Base-by-base conservation (phyloP, 1,284 basidiomycete genomes). In the Sparassis latifolia region DNA sequence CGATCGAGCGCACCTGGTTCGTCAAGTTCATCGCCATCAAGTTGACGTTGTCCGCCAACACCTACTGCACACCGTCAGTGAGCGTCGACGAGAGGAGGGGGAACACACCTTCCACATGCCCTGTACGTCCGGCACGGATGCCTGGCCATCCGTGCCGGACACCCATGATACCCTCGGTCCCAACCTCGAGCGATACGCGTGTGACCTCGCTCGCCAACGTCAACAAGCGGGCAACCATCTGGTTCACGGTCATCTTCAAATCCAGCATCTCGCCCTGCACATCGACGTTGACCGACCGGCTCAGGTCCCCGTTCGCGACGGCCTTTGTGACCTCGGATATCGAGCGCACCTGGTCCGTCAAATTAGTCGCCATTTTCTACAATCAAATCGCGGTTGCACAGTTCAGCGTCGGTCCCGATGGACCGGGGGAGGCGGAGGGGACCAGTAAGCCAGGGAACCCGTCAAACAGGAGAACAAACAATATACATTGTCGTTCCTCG, bases 1-100 rank as follows among this genome's bases (percentile, higher is more conserved):
- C 35, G 12, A 37, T 37, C 50, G 86, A 75, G 0, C 90, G 35
- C 35, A 37, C 35, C 12, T 37, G 35, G 12, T 37, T 37, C 7
- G 35, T 37, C 35, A 37, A 37, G 35, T 37, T 37, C 35, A 37
- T 37, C 7, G 35, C 35, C 35, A 37, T 37, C 35, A 37, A 37
- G 35, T 37, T 37, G 35, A 37, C 35, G 12, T 37, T 37, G 35
- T 37, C 35, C 7, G 35, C 6, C 35, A 37, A 37, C 7, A 37
- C 35, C 35, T 37, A 37, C 12, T 1, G 35, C 6, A 12, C 35
- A 37, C 7, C 6, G 12, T 37, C 7, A 37, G 12, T 12, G 35
- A 12, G 12, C 7, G 7, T 37, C 35, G 6, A 12, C 35, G 12
- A 6, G 6, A 6, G 35, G 7, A 7, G 6, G 6, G 6, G 7